These are phyloP conservation scores for Pyrenophora graminea DNA, from an alignment of 2,329 filamentous ascomycete genomes.

Conservation along the genomic window DNA sequence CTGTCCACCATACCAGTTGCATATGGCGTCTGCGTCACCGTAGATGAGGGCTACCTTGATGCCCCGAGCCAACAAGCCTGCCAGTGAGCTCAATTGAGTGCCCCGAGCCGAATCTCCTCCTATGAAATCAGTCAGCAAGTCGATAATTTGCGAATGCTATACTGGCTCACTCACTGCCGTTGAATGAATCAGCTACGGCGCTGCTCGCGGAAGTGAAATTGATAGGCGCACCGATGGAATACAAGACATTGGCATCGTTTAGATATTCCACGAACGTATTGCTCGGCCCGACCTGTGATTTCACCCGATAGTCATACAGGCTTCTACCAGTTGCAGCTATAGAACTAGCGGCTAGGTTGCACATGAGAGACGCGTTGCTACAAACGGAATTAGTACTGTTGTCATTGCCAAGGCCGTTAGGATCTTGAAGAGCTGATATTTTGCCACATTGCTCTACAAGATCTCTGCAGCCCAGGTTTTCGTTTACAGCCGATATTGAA, in stretches of 20 bases:
- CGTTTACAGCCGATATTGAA: constrained; percentile 53
- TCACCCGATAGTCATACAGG: constrained; percentile 54
- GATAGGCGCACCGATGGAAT: constrained; percentile 56
- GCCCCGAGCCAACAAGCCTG: constrained; percentile 48
- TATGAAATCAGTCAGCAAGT: constrained; percentile 15
- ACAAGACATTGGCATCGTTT: constrained; percentile 52
- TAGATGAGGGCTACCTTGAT: constrained; percentile 70
- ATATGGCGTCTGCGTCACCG: constrained; percentile 62
- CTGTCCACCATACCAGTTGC: constrained; percentile 73
- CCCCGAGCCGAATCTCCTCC: constrained; percentile 54
- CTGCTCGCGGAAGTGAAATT: constrained; percentile 54
- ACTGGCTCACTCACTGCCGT: constrained; percentile 18
- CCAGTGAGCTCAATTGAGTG: constrained; percentile 47
- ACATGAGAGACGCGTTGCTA: constrained; percentile 20
- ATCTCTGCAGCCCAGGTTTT: constrained; percentile 58
- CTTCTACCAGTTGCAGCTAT: constrained; percentile 29
- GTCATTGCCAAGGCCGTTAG: constrained; percentile 41
- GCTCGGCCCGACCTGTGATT: constrained; percentile 43
- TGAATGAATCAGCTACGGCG: constrained; percentile 50
- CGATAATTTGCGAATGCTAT: neutral
- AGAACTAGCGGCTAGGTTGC: constrained; percentile 25
- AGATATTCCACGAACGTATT: constrained; percentile 57
- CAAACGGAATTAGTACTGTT: constrained; percentile 32
- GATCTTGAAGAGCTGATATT: constrained; percentile 35
- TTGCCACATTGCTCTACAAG: constrained; percentile 42